Base-by-base conservation (phyloP, 2,329 filamentous ascomycete species). In the Cladobotryum mycophilum region DNA sequence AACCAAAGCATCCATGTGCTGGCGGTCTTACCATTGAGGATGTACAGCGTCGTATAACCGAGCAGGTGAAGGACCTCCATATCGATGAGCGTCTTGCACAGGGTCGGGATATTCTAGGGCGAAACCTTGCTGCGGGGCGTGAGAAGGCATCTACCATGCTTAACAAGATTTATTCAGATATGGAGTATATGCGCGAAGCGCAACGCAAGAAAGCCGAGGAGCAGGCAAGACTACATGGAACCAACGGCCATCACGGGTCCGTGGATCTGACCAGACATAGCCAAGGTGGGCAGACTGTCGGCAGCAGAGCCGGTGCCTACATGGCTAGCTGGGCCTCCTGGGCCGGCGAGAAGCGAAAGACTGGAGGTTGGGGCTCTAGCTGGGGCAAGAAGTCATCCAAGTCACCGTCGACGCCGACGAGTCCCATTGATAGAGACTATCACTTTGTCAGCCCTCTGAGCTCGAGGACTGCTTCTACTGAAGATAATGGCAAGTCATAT, bases 1-100 rank as follows among this genome's bases (percentile, higher is more conserved):
- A 95, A 63, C 93, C 93, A 2, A 85, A 85, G 54, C 93, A 99
- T 67, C 93, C 93, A 3, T 96, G 89, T 66, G 91, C 91, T 1
- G 93, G 93, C 22, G 92, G 90, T 0, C 76, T 99, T 17, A 91
- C 86, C 1, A 90, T 99, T 55, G 93, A 97, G 58, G 93, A 99
- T 65, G 86, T 99, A 12, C 92, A 96, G 65, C 81, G 93, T 46
- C 81, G 93, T 20, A 79, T 99, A 34, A 84, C 89, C 35, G 88
- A 95, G 66, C 93, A 97, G 69, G 88, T 99, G 45, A 87, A 92
- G 58, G 92, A 97, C 54, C 78, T 97, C 45, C 91, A 97, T 65
- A 78, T 97, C 2, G 93, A 99, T 65, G 93, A 97, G 65, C 82
- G 88, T 8, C 83, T 97, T 52, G 85, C 88, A 1, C 85, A 88